Conservation (phyloP, 2,329 filamentous ascomycete species). For the Chaetomium globosum region DNA sequence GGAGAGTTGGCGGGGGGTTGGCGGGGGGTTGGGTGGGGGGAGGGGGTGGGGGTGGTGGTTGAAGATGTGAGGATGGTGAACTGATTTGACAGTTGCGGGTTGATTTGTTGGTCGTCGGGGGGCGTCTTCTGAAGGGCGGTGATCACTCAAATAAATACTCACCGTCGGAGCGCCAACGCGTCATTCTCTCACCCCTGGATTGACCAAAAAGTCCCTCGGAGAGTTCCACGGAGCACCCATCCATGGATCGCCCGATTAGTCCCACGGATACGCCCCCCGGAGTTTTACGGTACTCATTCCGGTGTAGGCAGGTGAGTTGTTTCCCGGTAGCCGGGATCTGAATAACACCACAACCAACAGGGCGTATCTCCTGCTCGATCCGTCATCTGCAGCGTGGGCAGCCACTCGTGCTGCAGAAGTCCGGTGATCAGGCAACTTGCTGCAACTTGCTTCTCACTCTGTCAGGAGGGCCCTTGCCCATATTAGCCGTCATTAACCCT, state of each 20-base stretch:
- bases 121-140: neutral
- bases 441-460: neutral
- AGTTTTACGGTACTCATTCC: neutral
- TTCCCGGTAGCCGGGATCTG: neutral
- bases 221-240: neutral
- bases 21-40: no score
- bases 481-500: conserved; percentile 10
- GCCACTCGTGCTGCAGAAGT: neutral
- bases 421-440: neutral
- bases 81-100: no score
- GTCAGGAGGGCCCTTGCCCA: neutral
- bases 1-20: no score
- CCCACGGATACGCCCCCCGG: conserved; percentile 4
- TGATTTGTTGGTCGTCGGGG: neutral
- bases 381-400: neutral
- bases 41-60: neutral
- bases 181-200: neutral
- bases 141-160: neutral
- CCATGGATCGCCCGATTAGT: neutral
- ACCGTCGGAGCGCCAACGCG: neutral
- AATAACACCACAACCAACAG: neutral
- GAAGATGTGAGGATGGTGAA: neutral
- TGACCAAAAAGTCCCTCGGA: neutral
- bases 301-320: conserved; percentile 2
- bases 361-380: neutral